These are phyloP conservation scores for Syzygium oleosum DNA, from an alignment of 345 rosid genomes.

Conservation along the genomic window DNA sequence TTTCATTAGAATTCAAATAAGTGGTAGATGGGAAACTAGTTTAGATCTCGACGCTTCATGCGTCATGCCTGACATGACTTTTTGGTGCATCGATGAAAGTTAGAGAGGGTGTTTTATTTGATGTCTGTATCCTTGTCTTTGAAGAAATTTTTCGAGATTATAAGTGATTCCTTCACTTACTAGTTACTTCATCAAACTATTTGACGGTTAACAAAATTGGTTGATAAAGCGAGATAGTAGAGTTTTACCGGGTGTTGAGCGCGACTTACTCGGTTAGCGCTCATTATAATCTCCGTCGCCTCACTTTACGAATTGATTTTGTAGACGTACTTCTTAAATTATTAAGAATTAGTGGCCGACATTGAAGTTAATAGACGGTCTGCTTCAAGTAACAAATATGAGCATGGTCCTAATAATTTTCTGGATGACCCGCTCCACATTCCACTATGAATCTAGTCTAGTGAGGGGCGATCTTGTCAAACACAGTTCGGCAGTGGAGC, in stretches of 20 bases:
- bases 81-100: neutral
- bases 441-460: neutral
- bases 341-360: neutral
- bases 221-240: too few relatives aligned
- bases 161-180: neutral
- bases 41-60: too few relatives aligned
- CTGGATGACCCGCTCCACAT: neutral
- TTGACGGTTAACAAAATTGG: neutral
- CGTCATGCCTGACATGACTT: neutral
- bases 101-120: neutral
- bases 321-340: neutral
- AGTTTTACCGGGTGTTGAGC: too few relatives aligned
- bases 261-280: too few relatives aligned
- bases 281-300: neutral
- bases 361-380: neutral
- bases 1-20: neutral
- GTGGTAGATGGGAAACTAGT: neutral
- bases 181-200: neutral
- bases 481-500: neutral
- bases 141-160: neutral
- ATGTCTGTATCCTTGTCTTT: neutral
- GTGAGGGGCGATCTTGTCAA: neutral
- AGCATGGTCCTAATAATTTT: neutral
- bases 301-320: neutral
- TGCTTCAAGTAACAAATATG: too few relatives aligned